phyloP scores from a whole-genome alignment of 2,329 filamentous ascomycete genomes.

The Aspergillus ochraceoroseus region DNA sequence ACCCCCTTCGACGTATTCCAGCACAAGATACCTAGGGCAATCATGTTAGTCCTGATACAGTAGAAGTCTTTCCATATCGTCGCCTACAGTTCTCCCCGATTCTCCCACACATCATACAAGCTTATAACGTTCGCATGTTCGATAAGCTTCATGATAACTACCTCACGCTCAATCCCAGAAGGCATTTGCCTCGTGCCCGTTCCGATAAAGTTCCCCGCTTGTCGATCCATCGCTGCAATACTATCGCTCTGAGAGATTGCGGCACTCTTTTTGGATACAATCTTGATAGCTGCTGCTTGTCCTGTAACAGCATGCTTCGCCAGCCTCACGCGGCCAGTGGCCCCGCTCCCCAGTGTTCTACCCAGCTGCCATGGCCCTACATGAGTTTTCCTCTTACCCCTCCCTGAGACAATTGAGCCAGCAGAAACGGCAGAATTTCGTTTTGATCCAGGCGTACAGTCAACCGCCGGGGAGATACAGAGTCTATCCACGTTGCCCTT shows the following conservation, averaged over 20 bases:
- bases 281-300: constrained; percentile 87
- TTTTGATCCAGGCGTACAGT: constrained; percentile 48
- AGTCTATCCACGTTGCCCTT: constrained; percentile 45
- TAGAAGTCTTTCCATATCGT: not conserved
- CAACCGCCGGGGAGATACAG: constrained; percentile 50
- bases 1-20: constrained; percentile 81
- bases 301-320: constrained; percentile 75
- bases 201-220: constrained; percentile 54
- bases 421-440: constrained; percentile 52
- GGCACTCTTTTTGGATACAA: constrained; percentile 78
- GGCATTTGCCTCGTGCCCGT: constrained; percentile 68
- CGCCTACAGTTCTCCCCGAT: constrained; percentile 82
- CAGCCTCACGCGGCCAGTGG: constrained; percentile 79
- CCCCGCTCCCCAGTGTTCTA: constrained; percentile 80
- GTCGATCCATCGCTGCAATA: constrained; percentile 73
- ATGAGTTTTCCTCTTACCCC: constrained; percentile 60
- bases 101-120: constrained; percentile 97
- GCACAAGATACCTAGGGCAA: constrained; percentile 72
- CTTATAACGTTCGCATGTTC: constrained; percentile 93
- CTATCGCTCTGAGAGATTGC: constrained; percentile 80
- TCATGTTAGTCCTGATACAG: constrained; percentile 18
- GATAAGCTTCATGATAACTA: constrained; percentile 94
- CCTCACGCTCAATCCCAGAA: constrained; percentile 85
- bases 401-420: constrained; percentile 52
- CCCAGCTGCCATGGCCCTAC: constrained; percentile 94